Evolutionary conservation across 345 rosid genomes (phyloP), one percentile per base, ranked within the genome.

Genomic region (Streptanthus diversifolius): DNA sequence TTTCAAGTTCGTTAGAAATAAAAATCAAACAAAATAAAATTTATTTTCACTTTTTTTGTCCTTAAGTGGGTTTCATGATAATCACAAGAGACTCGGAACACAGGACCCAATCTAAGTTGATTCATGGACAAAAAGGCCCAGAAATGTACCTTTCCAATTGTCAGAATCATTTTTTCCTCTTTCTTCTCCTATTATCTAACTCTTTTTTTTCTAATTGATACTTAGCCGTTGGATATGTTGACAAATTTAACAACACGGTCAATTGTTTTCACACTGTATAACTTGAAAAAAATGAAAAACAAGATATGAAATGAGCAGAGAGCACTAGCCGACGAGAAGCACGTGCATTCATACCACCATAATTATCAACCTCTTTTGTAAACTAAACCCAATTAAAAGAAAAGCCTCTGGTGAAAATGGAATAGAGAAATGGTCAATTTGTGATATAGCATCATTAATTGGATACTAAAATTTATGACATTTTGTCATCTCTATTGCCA

Each of bases 291-390:
- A 19, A 9, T 1, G 6, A 9, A 54, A 13, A 53, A 61, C 18
- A 69, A 61, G 57, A 75, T 21, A 68, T 32, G 40, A 59, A 67
- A 48, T 58, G 60, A 11, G 40, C 62, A 74, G 67, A 66, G 48
- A 66, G 39, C 79, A 75, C 73, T 68, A 75, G 7, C 63, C 56
- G 79, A 75, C 73, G 69, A 68, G 63, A 39, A 52, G 79, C 79
- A 75, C 79, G 73, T 75, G 79, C 68, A 68, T 29, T 58, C 49
- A 62, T 68, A 75, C 74, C 55, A 54, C 51, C 44, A 66, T 36
- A 22, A 39, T 65, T 53, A 60, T 68, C 59, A 62, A 69, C 58
- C 57, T 60, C 74, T 68, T 37, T 57, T 68, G 74, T 68, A 75
- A 59, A 61, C 43, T 18, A 48, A 18, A 10, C 18, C 35, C 58